Conservation (phyloP, 495 filamentous ascomycete genomes). For the Polyplosphaeria fusca region DNA sequence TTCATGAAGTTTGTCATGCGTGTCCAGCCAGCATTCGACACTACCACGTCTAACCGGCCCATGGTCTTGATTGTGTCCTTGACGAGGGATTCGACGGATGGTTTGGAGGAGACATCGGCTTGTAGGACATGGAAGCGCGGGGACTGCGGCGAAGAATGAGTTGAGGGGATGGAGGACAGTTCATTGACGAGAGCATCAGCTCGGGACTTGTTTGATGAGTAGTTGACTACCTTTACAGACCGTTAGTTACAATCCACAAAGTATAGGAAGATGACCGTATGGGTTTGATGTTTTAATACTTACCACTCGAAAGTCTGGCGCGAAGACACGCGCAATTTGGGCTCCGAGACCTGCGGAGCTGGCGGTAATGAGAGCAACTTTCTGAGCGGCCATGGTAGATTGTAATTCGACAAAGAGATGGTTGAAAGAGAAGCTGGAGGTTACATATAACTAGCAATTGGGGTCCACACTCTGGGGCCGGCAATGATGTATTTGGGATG, state of each 20-base stretch:
- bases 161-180: constrained; percentile 38
- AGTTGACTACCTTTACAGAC: constrained; percentile 51
- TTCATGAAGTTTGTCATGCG: constrained; percentile 48
- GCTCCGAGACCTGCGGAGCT: constrained; percentile 57
- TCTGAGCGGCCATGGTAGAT: constrained; percentile 41
- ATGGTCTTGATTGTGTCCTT: constrained; percentile 44
- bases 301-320: constrained; percentile 48
- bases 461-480: too few species aligned
- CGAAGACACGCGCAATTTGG: constrained; percentile 50
- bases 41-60: constrained; percentile 52
- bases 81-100: constrained; percentile 47
- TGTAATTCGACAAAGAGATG: too few species aligned
- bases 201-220: constrained; percentile 46
- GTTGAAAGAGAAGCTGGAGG: too few species aligned
- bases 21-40: constrained; percentile 60
- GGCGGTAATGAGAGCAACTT: constrained; percentile 56
- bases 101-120: constrained; percentile 50
- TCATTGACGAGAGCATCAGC: constrained; percentile 48
- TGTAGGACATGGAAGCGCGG: constrained; percentile 45
- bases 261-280: neutral
- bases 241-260: neutral
- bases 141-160: constrained; percentile 8
- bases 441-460: too few species aligned
- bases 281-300: constrained; percentile 3
- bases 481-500: too few species aligned